Percentiles rank a stretch among this genome's conserved stretches.
These are phyloP conservation scores for Epichloe sibirici DNA, from an alignment of 2,329 filamentous ascomycete species.

Conservation along the genomic window DNA sequence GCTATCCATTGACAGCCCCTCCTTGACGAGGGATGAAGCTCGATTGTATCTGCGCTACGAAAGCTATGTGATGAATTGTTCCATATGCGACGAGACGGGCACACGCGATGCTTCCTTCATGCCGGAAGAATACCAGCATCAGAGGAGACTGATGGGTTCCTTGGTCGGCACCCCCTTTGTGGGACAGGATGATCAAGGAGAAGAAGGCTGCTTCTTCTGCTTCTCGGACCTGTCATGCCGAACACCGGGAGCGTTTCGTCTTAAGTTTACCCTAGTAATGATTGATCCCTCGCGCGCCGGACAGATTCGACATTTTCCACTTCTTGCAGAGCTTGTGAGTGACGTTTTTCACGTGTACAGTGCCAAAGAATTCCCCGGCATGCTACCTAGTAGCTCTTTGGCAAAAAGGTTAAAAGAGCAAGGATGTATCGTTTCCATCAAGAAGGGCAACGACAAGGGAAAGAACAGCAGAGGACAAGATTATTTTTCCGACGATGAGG, in stretches of 20 bases:
- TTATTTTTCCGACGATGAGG: constrained; percentile 11
- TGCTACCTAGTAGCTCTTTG: constrained; percentile 63
- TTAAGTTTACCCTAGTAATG: constrained; percentile 62
- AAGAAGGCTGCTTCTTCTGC: constrained; percentile 74
- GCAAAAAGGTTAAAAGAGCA: constrained; percentile 66
- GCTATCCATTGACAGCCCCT: constrained; percentile 50
- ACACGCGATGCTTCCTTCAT: constrained; percentile 57
- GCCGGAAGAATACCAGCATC: constrained; percentile 59
- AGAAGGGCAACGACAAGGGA: constrained; percentile 66
- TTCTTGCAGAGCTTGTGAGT: constrained; percentile 44
- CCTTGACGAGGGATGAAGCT: constrained; percentile 41
- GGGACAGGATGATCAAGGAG: constrained; percentile 58
- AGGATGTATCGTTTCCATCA: constrained; percentile 73
- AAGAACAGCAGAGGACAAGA: constrained; percentile 7
- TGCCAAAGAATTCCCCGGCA: constrained; percentile 77
- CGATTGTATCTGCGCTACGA: constrained; percentile 42
- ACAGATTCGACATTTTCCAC: constrained; percentile 30
- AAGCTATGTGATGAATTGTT: constrained; percentile 63
- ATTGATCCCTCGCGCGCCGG: constrained; percentile 50
- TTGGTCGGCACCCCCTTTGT: constrained; percentile 66
- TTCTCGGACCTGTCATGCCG: constrained; percentile 74
- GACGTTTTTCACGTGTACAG: constrained; percentile 70
- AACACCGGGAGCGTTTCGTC: constrained; percentile 61
- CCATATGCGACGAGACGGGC: constrained; percentile 59
- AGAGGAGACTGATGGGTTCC: constrained; percentile 68